Evolutionary conservation across 306 rosid genomes (phyloP).

Genomic region (Glycine soja): DNA sequence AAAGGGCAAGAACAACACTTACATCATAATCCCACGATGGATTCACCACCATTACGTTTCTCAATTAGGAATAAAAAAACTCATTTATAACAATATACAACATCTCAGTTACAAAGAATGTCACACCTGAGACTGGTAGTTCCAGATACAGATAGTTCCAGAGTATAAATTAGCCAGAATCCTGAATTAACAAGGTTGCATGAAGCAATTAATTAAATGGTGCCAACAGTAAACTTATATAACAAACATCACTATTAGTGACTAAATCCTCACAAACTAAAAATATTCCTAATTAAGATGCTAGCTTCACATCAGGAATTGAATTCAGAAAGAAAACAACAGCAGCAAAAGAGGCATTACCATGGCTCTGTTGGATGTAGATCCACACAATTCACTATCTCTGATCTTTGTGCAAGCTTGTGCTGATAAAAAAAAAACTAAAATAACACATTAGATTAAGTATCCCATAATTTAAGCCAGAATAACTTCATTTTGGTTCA

Average conservation of each 20-base stretch:
- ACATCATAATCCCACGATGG: too few species aligned
- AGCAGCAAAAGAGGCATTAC: slow-evolving; percentile 55
- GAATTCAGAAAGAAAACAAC: slow-evolving; percentile 31
- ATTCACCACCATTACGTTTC: slow-evolving; percentile 39
- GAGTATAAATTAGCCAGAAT: slow-evolving; percentile 94
- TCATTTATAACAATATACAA: too few species aligned
- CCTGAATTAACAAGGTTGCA: slow-evolving; percentile 62
- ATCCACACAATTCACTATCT: slow-evolving; percentile 97
- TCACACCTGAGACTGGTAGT: slow-evolving; percentile 95
- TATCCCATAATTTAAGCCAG: slow-evolving; percentile 11
- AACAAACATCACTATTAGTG: slow-evolving; percentile 32
- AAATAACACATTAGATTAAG: slow-evolving; percentile 44
- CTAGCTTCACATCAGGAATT: background rate
- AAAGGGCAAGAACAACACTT: too few species aligned
- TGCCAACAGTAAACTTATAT: slow-evolving; percentile 12
- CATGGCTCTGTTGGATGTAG: slow-evolving; percentile 99
- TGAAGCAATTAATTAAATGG: slow-evolving; percentile 33
- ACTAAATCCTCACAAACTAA: slow-evolving; percentile 15
- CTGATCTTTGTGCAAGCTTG: slow-evolving; percentile 69
- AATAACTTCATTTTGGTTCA: too few species aligned
- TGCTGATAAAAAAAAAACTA: slow-evolving; percentile 59
- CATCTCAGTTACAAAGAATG: slow-evolving; percentile 5
- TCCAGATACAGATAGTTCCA: slow-evolving; percentile 97
- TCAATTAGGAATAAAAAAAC: slow-evolving; percentile 15
- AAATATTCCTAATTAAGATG: slow-evolving; percentile 20